Evolutionary conservation across 202 grass and related monocot genomes (phyloP).

Genomic region (Bolboschoenoplectus hybrid): DNA sequence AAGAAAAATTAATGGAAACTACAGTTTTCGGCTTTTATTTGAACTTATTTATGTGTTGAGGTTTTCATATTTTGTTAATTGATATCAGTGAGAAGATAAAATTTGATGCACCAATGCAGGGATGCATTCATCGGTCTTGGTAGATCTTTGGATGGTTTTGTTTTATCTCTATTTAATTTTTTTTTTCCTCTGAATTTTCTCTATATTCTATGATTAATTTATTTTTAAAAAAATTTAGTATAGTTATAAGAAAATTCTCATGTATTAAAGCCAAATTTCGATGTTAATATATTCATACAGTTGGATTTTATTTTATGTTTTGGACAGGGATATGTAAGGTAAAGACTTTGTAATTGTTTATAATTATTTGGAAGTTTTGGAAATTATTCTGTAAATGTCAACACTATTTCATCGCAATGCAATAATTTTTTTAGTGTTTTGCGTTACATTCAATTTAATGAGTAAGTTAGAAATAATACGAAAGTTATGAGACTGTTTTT

Average conservation of each 20-base stretch:
- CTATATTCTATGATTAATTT: neutral
- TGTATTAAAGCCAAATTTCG: no score
- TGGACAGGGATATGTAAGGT: neutral
- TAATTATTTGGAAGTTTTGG: neutral
- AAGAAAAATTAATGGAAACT: neutral
- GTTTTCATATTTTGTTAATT: neutral
- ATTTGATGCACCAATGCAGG: neutral
- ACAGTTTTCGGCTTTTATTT: constrained; percentile 19
- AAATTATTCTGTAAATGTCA: neutral
- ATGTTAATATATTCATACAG: no score
- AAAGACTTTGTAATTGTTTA: neutral
- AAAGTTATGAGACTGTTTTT: neutral
- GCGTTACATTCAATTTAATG: no score
- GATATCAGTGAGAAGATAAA: neutral
- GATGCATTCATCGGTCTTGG: neutral
- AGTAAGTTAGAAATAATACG: no score
- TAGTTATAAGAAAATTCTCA: neutral
- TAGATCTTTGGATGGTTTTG: neutral
- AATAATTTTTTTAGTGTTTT: neutral
- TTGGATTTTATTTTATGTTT: neutral
- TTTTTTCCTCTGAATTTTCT: neutral
- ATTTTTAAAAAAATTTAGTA: neutral
- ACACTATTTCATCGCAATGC: neutral
- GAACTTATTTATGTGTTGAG: neutral
- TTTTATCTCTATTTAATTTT: neutral